Percentiles rank a stretch among this genome's conserved stretches.
Evolutionary conservation across 2,329 filamentous ascomycete genomes (phyloP).

Genomic region (Sporothrix variecibatus): DNA sequence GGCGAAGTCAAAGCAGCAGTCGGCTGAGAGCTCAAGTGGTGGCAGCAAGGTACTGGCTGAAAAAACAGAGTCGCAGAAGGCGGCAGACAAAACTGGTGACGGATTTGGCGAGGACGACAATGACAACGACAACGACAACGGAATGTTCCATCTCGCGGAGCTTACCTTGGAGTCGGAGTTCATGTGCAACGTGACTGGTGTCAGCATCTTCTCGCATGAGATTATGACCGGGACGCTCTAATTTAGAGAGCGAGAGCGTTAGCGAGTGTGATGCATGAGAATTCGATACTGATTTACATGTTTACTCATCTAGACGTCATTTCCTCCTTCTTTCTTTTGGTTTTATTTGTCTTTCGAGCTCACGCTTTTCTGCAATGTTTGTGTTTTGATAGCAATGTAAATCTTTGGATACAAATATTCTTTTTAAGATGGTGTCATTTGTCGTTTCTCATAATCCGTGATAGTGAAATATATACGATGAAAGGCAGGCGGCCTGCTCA

Average conservation of each 20-base stretch:
- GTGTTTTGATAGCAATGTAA: not conserved
- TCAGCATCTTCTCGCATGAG: conserved; percentile 62
- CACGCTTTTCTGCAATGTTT: not conserved
- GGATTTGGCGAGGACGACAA: conserved; percentile 19
- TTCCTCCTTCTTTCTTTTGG: not conserved
- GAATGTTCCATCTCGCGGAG: conserved; percentile 32
- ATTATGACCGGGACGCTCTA: conserved; percentile 48
- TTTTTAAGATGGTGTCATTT: not conserved
- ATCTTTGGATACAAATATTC: not conserved
- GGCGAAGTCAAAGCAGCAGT: not conserved
- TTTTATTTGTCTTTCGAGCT: not conserved
- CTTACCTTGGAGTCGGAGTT: conserved; percentile 41
- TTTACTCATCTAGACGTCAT: not conserved
- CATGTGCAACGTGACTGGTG: conserved; percentile 50
- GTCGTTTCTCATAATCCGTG: not conserved
- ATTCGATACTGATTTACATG: not conserved
- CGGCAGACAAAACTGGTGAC: not conserved
- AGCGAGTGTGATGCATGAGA: not conserved
- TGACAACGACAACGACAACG: conserved; percentile 35
- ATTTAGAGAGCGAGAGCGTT: not conserved
- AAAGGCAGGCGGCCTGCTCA: not conserved
- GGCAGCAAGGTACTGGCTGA: not conserved
- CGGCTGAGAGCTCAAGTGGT: not conserved
- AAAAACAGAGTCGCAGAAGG: not conserved
- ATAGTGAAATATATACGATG: not conserved